A percentile compares a stretch with the other conserved stretches of the same genome.
Conservation (phyloP, 495 filamentous ascomycete species). For the Podospora bellae-mahoneyi region DNA sequence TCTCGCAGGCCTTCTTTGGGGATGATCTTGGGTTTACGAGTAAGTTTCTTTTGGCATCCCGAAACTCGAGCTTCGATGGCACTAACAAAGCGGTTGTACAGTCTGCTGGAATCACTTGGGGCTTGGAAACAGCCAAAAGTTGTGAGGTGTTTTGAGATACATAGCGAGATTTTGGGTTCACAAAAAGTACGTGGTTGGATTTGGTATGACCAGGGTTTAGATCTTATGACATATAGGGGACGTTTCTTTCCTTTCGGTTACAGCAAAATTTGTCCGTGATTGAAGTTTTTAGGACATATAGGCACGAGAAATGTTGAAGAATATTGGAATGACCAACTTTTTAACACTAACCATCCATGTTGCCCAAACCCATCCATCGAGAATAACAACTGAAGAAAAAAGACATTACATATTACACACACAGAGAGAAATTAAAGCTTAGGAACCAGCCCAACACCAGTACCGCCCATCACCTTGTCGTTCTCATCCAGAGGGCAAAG, state of each 20-base stretch:
- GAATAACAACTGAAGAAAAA: neutral
- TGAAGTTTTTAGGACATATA: neutral
- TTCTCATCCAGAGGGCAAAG: conserved; percentile 56
- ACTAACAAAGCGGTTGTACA: conserved; percentile 27
- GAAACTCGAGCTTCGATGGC: neutral
- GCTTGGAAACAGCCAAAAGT: conserved; percentile 37
- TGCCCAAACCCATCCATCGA: neutral
- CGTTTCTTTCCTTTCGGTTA: neutral
- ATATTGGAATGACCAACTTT: neutral
- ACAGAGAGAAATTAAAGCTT: conserved; percentile 36
- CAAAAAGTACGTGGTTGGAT: neutral
- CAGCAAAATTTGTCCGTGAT: neutral
- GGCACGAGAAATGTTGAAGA: neutral
- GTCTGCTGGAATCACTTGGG: conserved; percentile 57
- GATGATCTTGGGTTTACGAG: conserved; percentile 62
- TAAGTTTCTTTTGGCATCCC: conserved; percentile 30
- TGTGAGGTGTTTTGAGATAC: neutral
- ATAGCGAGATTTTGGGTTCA: conserved; percentile 1
- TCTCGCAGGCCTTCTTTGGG: conserved; percentile 59
- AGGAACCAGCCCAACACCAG: conserved; percentile 43
- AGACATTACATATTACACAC: neutral
- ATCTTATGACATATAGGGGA: conserved; percentile 3
- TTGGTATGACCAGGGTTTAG: conserved; percentile 7
- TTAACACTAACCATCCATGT: neutral
- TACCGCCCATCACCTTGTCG: conserved; percentile 47